phyloP scores from a whole-genome alignment of 305 asterid species.

The Rubia peregrina region DNA sequence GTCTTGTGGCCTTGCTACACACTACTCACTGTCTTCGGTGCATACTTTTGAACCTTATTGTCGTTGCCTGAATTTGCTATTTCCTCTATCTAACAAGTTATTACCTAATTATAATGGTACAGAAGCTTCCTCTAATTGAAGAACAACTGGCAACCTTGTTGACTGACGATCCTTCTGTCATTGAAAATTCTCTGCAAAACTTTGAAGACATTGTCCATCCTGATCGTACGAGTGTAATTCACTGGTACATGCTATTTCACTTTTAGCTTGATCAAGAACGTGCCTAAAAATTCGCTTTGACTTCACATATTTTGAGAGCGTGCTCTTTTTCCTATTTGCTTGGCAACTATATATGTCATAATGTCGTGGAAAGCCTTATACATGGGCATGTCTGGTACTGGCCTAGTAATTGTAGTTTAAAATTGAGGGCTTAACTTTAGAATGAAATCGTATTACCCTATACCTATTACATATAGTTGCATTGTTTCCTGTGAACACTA shows the following conservation, averaged over 20 bases:
- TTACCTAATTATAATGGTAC: constrained; percentile 23
- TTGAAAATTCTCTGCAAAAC: constrained; percentile 59
- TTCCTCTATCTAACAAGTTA: constrained; percentile 2
- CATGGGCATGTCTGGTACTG: background rate
- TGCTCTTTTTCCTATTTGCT: background rate
- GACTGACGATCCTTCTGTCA: constrained; percentile 84
- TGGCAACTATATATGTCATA: background rate
- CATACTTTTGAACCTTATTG: constrained; percentile 18
- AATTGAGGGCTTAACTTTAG: background rate
- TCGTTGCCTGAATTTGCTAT: constrained; percentile 11
- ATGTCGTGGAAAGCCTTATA: background rate
- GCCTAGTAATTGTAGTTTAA: background rate
- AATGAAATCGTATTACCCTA: background rate
- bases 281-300: background rate
- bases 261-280: background rate
- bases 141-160: constrained; percentile 63
- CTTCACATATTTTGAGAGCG: background rate
- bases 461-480: background rate
- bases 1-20: constrained; percentile 98
- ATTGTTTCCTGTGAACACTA: background rate
- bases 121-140: constrained; percentile 81
- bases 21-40: constrained; percentile 51
- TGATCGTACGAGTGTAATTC: constrained; percentile 60
- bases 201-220: constrained; percentile 53
- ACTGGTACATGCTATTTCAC: constrained; percentile 38